phyloP scores from a whole-genome alignment of 176 grass and related monocot species.

The Carex cristatella region DNA sequence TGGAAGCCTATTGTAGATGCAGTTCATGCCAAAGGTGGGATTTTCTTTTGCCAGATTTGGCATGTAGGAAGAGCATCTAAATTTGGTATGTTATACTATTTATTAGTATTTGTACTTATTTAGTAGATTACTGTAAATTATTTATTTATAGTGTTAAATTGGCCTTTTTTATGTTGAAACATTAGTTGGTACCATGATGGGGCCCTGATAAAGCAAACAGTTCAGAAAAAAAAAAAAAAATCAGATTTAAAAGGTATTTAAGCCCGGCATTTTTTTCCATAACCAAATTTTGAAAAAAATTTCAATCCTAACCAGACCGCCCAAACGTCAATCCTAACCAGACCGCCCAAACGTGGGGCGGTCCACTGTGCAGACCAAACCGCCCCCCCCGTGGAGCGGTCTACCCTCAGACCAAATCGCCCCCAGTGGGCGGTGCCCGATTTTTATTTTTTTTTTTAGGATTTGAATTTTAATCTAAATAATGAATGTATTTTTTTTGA shows the following conservation, averaged over 20 bases:
- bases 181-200: neutral
- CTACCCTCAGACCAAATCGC: too few species aligned
- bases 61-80: constrained; percentile 55
- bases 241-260: neutral
- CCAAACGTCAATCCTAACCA: too few species aligned
- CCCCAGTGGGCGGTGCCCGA: too few species aligned
- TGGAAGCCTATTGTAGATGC: constrained; percentile 64
- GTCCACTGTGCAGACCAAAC: too few species aligned
- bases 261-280: too few species aligned
- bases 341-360: too few species aligned
- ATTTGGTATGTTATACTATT: constrained; percentile 23
- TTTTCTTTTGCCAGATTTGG: constrained; percentile 82
- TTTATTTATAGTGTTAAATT: neutral
- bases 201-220: neutral
- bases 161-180: neutral
- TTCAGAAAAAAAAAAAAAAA: neutral
- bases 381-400: too few species aligned
- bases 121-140: neutral
- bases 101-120: neutral
- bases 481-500: too few species aligned
- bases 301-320: too few species aligned
- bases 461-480: too few species aligned
- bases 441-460: too few species aligned
- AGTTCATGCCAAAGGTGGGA: constrained; percentile 46
- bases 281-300: too few species aligned